Base-by-base conservation (phyloP, 2,329 filamentous ascomycete species). In the Blastomyces emzantsi region DNA sequence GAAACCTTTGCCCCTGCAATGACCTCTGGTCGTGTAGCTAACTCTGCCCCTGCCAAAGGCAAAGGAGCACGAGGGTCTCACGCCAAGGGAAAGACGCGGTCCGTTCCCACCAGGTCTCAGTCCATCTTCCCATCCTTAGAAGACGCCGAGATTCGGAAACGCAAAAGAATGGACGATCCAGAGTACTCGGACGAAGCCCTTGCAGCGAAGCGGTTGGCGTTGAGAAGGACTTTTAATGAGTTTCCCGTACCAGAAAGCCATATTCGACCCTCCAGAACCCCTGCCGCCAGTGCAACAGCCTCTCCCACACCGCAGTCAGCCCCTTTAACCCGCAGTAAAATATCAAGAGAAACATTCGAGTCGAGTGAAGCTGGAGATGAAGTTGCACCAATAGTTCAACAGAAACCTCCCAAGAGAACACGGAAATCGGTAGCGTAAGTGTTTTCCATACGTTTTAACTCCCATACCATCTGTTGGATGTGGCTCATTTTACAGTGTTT, bases 1-100 rank as follows among this genome's bases (percentile, higher is more conserved):
- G 74, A 76, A 62, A 71, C 72, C 25, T 69, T 70, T 60, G 68
- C 68, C n/a, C 70, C 72, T 43, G 67, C 65, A 41, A 64, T 70
- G 58, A 63, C 62, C 33, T 61, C 70, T 28, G 65, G 64, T 30
- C 62, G 66, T 28, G 61, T 66, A 43, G 63, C 64, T 57, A 55
- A 65, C 54, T 66, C 66, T 47, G 33, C 51, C 60, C 70, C 65
- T 49, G 63, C 63, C 64, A 69, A 70, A 59, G 67, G 49, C 43
- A 70, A 69, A 55, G 70, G 71, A 56, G 66, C 70, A 45, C 73
- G 73, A 64, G 62, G 69, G n/a, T 17, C 49, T 4, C 49, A 51
- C 69, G 70, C 17, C 49, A 68, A 69, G 56, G 65, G 60, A 61
- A 67, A 62, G 64, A 56, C 58, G 60, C 43, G 59, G 58, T 55